Conservation (phyloP, 2,329 filamentous ascomycete genomes). For the Colletotrichum tanaceti region DNA sequence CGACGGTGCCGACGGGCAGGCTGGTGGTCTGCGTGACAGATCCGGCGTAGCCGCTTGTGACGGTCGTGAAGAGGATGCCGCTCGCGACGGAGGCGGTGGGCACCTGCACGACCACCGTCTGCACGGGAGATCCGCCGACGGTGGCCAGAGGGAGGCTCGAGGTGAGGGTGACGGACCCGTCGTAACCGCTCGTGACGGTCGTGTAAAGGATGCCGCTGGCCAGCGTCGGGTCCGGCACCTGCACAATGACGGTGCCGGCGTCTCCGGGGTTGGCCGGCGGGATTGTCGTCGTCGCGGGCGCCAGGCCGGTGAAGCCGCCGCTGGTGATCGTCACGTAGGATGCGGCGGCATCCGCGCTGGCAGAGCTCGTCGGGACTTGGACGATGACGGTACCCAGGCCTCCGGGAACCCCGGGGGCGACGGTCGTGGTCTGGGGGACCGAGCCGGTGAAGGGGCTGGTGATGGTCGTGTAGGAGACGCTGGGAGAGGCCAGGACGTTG, state of each 20-base stretch:
- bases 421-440: conserved; percentile 2
- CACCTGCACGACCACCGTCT: conserved; percentile 11
- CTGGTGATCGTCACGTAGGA: conserved; percentile 10
- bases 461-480: conserved; percentile 18
- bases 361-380: neutral
- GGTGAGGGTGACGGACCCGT: conserved; percentile 7
- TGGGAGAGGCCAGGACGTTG: neutral
- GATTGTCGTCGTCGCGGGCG: conserved; percentile 9
- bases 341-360: neutral
- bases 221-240: conserved; percentile 10
- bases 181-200: conserved; percentile 28
- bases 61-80: neutral
- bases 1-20: neutral
- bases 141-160: conserved; percentile 4
- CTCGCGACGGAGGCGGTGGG: neutral
- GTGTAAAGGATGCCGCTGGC: conserved; percentile 13
- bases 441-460: conserved; percentile 10
- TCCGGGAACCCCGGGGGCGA: conserved; percentile 8
- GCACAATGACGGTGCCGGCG: conserved; percentile 25
- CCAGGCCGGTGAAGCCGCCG: neutral
- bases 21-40: conserved; percentile 7
- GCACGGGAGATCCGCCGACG: neutral
- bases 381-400: conserved; percentile 7
- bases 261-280: conserved; percentile 30
- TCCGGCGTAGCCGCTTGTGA: conserved; percentile 7